phyloP scores from a whole-genome alignment of 106 monocot genomes.

The Alisma plantagoaquatica region DNA sequence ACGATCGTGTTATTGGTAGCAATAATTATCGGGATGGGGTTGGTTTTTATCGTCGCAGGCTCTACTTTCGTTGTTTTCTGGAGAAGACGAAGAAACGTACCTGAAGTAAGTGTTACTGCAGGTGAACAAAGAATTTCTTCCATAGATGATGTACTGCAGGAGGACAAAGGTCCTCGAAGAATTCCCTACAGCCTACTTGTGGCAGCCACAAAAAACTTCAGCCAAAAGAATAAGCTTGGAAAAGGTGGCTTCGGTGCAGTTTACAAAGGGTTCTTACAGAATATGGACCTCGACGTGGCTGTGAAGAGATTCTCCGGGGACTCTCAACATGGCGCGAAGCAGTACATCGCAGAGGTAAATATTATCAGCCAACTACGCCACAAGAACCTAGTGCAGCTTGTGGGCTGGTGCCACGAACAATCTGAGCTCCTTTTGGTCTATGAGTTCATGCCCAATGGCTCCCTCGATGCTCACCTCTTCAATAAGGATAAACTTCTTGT shows the following conservation, averaged over 20 bases:
- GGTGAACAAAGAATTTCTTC: neutral
- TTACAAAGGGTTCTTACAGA: slow-evolving; percentile 2
- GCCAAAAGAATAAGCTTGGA: slow-evolving; percentile 1
- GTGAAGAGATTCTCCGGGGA: slow-evolving; percentile 1
- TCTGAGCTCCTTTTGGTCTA: too few relatives aligned
- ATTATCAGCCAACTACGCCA: slow-evolving; percentile 3
- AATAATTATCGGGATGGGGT: neutral
- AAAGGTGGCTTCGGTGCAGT: slow-evolving; percentile 4
- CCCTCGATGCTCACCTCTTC: too few relatives aligned
- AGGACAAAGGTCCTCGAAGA: neutral
- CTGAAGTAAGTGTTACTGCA: neutral
- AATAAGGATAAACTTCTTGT: too few relatives aligned
- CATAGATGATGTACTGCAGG: neutral
- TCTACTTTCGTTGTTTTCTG: neutral
- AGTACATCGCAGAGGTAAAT: slow-evolving; percentile 3
- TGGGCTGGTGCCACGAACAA: slow-evolving; percentile 5
- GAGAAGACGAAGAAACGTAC: neutral
- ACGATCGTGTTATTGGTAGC: too few relatives aligned
- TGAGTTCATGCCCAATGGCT: too few relatives aligned
- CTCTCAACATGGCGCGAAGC: neutral
- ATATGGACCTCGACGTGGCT: neutral
- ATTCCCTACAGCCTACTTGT: neutral
- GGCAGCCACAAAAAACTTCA: slow-evolving; percentile 1
- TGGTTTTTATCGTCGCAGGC: neutral
- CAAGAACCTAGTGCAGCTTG: slow-evolving; percentile 4